phyloP scores from a whole-genome alignment of 2,329 filamentous ascomycete genomes.

The Tolypocladium endophyticum region DNA sequence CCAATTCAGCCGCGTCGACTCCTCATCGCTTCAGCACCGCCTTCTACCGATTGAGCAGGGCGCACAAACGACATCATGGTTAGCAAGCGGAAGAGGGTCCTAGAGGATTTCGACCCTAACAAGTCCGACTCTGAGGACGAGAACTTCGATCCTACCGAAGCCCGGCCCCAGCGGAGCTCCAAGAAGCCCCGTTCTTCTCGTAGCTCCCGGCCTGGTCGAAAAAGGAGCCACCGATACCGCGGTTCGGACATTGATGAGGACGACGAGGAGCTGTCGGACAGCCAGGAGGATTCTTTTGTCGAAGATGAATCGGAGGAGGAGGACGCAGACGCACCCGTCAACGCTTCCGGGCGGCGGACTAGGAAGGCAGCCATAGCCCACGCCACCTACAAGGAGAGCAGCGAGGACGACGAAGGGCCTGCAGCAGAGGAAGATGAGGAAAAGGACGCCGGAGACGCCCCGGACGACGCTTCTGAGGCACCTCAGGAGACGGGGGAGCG shows the following conservation, averaged over 20 bases:
- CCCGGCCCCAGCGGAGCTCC: conserved; percentile 27
- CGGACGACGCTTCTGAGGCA: conserved; percentile 16
- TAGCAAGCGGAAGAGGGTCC: conserved; percentile 45
- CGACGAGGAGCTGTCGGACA: conserved; percentile 44
- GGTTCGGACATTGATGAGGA: conserved; percentile 55
- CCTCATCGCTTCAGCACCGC: not conserved
- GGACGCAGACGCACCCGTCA: conserved; percentile 29
- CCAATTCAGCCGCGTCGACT: not conserved
- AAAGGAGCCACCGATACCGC: conserved; percentile 33
- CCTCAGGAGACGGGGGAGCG: conserved; percentile 13
- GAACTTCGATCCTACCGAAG: conserved; percentile 49
- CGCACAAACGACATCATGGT: conserved; percentile 14
- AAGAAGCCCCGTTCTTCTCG: conserved; percentile 32
- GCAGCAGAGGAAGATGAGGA: conserved; percentile 14
- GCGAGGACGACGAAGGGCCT: conserved; percentile 22
- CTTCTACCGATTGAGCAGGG: not conserved
- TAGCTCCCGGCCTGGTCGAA: conserved; percentile 20
- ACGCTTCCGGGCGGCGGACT: conserved; percentile 37
- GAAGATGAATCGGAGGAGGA: conserved; percentile 29
- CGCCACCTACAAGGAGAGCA: conserved; percentile 37
- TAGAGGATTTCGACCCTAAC: conserved; percentile 54
- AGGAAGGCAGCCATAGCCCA: conserved; percentile 34
- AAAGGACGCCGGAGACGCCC: conserved; percentile 16
- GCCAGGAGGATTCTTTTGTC: conserved; percentile 38
- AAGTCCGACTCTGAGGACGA: conserved; percentile 57